A percentile compares a stretch with the other conserved stretches of the same genome.
phyloP scores from a whole-genome alignment of 129 eudicot species.

The Artemisia argyi region DNA sequence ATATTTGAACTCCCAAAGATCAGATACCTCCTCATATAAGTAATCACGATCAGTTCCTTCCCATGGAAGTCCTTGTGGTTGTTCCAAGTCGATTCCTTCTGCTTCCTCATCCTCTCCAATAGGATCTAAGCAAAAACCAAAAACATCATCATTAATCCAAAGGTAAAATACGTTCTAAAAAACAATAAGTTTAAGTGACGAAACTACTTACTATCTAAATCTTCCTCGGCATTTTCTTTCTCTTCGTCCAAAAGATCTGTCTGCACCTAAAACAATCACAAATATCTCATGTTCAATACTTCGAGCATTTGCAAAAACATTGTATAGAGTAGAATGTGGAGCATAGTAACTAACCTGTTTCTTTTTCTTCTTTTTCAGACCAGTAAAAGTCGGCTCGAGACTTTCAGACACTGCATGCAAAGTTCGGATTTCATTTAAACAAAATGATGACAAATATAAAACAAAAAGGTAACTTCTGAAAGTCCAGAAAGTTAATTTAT shows the following conservation, averaged over 20 bases:
- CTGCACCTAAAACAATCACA: constrained; percentile 50
- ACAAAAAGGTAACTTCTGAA: not conserved
- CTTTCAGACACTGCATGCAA: constrained; percentile 60
- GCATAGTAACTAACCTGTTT: constrained; percentile 51
- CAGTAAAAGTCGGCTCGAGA: constrained; percentile 66
- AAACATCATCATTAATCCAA: not conserved
- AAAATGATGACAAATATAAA: not conserved
- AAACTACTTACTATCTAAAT: constrained; percentile 55
- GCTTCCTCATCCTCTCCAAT: constrained; percentile 68
- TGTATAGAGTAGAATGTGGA: not conserved
- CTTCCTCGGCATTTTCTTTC: constrained; percentile 58
- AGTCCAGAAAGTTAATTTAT: not conserved
- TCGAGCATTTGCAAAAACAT: not conserved
- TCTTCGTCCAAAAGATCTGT: constrained; percentile 74
- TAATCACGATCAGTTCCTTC: constrained; percentile 80
- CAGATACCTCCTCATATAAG: constrained; percentile 64
- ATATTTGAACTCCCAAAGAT: not conserved
- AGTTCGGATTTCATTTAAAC: not conserved
- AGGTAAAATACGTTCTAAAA: not conserved
- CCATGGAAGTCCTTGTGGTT: constrained; percentile 65
- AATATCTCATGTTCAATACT: constrained; percentile 2
- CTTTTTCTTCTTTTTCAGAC: constrained; percentile 89
- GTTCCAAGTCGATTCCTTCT: constrained; percentile 58
- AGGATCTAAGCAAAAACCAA: constrained; percentile 28
- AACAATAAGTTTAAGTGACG: not conserved